Conservation (phyloP, 306 rosid species). For the Acacia confusa region DNA sequence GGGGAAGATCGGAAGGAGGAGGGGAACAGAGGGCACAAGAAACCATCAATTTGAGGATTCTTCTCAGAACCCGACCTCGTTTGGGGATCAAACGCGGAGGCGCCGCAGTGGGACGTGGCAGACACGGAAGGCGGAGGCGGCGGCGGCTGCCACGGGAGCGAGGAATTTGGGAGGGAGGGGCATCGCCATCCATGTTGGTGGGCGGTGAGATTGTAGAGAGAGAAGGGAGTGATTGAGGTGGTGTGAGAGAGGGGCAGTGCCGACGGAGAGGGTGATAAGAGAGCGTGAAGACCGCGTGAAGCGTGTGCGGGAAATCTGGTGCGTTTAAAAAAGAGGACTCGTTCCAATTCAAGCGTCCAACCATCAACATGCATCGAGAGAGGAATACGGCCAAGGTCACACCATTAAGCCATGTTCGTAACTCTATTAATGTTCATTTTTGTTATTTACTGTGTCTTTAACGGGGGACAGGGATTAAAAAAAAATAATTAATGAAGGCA, state of each 20-base stretch:
- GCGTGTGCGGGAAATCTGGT: not conserved
- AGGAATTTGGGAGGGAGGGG: not conserved
- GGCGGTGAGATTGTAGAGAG: not conserved
- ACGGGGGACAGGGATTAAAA: too few relatives aligned
- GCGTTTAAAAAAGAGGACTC: not conserved
- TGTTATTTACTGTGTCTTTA: too few relatives aligned
- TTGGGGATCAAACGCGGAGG: not conserved
- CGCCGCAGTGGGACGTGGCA: not conserved
- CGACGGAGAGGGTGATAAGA: not conserved
- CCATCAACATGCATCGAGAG: too few relatives aligned
- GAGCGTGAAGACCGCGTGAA: not conserved
- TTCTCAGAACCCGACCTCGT: not conserved
- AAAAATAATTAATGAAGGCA: too few relatives aligned
- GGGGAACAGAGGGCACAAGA: not conserved
- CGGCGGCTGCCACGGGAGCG: not conserved
- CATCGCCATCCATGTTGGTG: not conserved
- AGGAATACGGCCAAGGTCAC: too few relatives aligned
- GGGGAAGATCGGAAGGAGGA: not conserved
- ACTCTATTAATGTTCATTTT: too few relatives aligned
- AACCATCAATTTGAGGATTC: not conserved
- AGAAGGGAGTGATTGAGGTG: not conserved
- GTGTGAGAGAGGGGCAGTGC: not conserved
- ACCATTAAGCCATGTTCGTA: not conserved
- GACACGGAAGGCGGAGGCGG: not conserved
- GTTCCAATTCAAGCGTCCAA: not conserved